These are phyloP conservation scores for Pichia deserticola DNA, from an alignment of 805 yeast species.

Conservation along the genomic window DNA sequence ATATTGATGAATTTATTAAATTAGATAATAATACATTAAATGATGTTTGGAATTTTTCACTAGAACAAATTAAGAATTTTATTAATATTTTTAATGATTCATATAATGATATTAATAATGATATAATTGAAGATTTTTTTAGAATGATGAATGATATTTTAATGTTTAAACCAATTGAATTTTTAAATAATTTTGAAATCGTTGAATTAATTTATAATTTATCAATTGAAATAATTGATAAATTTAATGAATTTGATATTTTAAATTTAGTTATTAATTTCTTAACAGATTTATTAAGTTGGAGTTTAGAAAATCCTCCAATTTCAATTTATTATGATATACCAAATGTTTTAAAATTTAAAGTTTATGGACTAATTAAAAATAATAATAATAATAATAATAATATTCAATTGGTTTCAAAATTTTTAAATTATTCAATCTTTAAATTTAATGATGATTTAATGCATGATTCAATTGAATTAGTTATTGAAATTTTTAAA, in stretches of 20 bases:
- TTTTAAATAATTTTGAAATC: conserved; percentile 39
- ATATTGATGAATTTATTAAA: conserved; percentile 7
- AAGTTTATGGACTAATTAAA: conserved; percentile 30
- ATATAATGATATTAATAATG: conserved; percentile 32
- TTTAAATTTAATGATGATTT: conserved; percentile 65
- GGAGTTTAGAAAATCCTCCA: conserved; percentile 82
- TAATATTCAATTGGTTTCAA: conserved; percentile 19
- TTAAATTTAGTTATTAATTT: conserved; percentile 64
- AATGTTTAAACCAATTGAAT: conserved; percentile 60
- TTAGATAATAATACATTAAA: conserved; percentile 13
- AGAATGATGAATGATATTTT: conserved; percentile 70
- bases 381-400: conserved; percentile 54
- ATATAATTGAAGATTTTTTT: conserved; percentile 80
- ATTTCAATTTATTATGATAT: conserved; percentile 59
- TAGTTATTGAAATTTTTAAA: conserved; percentile 56
- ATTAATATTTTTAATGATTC: conserved; percentile 30
- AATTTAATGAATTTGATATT: conserved; percentile 63
- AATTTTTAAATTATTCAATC: conserved; percentile 59
- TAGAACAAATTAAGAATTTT: conserved; percentile 56
- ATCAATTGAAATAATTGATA: conserved; percentile 43
- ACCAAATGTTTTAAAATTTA: conserved; percentile 39
- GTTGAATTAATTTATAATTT: conserved; percentile 50
- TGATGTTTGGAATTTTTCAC: conserved; percentile 62
- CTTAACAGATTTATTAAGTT: conserved; percentile 71
- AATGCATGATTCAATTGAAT: conserved; percentile 66